These are phyloP conservation scores for Paraphaeosphaeria sporulosa DNA, from an alignment of 2,329 filamentous ascomycete species.

Conservation along the genomic window DNA sequence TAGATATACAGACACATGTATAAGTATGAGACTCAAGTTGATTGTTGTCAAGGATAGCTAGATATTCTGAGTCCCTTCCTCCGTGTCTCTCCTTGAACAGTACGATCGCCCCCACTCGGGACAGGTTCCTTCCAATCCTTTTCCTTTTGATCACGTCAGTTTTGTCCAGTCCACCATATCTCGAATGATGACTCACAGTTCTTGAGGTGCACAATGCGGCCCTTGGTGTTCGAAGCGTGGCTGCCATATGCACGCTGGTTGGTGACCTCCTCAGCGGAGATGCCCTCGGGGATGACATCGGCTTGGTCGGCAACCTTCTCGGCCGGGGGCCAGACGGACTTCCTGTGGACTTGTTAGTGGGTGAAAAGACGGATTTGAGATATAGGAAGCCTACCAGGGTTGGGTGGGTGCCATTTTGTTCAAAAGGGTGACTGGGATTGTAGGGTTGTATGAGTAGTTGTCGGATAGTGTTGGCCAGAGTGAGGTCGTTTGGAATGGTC, in stretches of 20 bases:
- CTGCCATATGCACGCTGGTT: constrained; percentile 20
- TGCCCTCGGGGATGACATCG: constrained; percentile 14
- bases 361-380: constrained; percentile 36
- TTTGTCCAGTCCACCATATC: background rate
- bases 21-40: background rate
- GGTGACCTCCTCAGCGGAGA: constrained; percentile 18
- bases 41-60: background rate
- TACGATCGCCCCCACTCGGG: background rate
- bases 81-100: no score
- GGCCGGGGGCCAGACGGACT: constrained; percentile 18
- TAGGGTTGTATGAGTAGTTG: background rate
- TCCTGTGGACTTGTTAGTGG: constrained; percentile 28
- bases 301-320: constrained; percentile 17
- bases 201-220: constrained; percentile 16
- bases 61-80: background rate
- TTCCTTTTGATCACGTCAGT: background rate
- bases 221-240: constrained; percentile 23
- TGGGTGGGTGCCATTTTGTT: constrained; percentile 53
- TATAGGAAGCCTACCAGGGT: constrained; percentile 53
- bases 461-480: constrained; percentile 3
- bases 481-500: no score
- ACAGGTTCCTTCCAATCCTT: background rate
- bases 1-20: background rate
- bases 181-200: constrained; percentile 1
- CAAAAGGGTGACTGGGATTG: background rate